Evolutionary conservation across 805 yeast species (phyloP).

Genomic region (Candida maris): DNA sequence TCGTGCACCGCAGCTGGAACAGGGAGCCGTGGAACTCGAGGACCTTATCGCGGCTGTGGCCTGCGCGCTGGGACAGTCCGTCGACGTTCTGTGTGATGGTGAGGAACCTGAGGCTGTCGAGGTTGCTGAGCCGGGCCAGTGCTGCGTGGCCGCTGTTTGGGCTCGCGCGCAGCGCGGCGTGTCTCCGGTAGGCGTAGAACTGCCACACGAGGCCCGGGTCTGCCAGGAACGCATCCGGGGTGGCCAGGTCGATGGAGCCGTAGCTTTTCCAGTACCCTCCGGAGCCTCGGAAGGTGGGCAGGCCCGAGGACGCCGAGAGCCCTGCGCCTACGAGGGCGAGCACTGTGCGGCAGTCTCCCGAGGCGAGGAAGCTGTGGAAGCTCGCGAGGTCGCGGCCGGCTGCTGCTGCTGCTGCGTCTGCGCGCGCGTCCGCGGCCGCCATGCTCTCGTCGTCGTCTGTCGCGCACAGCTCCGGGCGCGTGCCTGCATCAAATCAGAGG

Average conservation of each 20-base stretch:
- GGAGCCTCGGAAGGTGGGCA: constrained; percentile 68
- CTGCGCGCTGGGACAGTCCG: constrained; percentile 64
- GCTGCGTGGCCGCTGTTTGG: constrained; percentile 78
- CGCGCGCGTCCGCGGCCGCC: too few species aligned
- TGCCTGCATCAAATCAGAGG: not conserved
- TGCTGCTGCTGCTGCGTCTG: too few species aligned
- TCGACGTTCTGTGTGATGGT: constrained; percentile 85
- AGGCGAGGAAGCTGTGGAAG: constrained; percentile 43
- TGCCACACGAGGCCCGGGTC: constrained; percentile 93
- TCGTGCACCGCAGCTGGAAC: constrained; percentile 71
- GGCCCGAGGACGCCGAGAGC: constrained; percentile 70
- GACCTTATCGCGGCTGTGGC: constrained; percentile 50
- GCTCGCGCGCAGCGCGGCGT: constrained; percentile 55
- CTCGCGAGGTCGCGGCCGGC: constrained; percentile 12
- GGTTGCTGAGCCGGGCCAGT: constrained; percentile 55
- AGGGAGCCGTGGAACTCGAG: constrained; percentile 78
- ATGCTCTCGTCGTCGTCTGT: constrained; percentile 1
- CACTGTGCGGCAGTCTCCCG: constrained; percentile 41
- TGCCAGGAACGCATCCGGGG: constrained; percentile 82
- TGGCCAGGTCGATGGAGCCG: constrained; percentile 79
- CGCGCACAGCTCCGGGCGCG: not conserved
- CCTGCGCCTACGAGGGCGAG: constrained; percentile 82
- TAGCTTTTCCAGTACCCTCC: constrained; percentile 76
- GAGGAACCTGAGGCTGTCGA: constrained; percentile 39
- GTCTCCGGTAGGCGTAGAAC: constrained; percentile 70